phyloP scores from a whole-genome alignment of 768 basidiomycete genomes.

The Aureoboletus auriporus region DNA sequence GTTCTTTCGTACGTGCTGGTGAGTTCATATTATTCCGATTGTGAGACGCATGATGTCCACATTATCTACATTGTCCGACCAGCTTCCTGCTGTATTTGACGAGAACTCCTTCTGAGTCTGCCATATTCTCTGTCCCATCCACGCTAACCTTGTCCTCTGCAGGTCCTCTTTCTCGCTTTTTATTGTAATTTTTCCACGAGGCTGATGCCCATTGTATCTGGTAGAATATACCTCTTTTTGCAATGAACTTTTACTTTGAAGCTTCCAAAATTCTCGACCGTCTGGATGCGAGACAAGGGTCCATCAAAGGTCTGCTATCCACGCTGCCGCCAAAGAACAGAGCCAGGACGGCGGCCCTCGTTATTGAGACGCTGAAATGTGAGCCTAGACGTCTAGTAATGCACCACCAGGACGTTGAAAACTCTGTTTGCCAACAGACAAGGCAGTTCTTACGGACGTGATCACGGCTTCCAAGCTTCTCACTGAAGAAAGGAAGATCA shows the following conservation, averaged over 20 bases:
- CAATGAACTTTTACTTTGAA: constrained; percentile 96
- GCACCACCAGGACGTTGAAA: constrained; percentile 6
- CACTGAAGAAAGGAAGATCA: constrained; percentile 71
- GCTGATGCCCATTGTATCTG: constrained; percentile 24
- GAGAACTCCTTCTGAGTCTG: constrained; percentile 35
- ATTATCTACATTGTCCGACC: constrained; percentile 96
- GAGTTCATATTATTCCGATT: constrained; percentile 12
- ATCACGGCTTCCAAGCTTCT: constrained; percentile 65
- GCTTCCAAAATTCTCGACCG: constrained; percentile 80
- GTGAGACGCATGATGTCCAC: constrained; percentile 47
- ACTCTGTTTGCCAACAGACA: constrained; percentile 48
- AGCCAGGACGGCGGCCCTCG: constrained; percentile 77
- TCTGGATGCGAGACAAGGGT: constrained; percentile 86
- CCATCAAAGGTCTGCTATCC: constrained; percentile 80
- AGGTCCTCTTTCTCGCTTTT: constrained; percentile 17
- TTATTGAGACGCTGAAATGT: constrained; percentile 97
- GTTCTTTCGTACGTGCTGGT: constrained; percentile 8
- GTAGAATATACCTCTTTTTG: constrained; percentile 25
- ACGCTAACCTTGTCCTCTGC: constrained; percentile 27
- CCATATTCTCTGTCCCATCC: constrained; percentile 2
- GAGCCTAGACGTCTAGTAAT: constrained; percentile 25
- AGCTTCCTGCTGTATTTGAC: constrained; percentile 53
- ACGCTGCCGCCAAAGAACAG: constrained; percentile 69
- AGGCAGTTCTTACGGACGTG: constrained; percentile 65
- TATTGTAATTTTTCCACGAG: constrained; percentile 18